Evolutionary conservation across 805 yeast species (phyloP).

Genomic region (Saccharomycopsis fermentans): DNA sequence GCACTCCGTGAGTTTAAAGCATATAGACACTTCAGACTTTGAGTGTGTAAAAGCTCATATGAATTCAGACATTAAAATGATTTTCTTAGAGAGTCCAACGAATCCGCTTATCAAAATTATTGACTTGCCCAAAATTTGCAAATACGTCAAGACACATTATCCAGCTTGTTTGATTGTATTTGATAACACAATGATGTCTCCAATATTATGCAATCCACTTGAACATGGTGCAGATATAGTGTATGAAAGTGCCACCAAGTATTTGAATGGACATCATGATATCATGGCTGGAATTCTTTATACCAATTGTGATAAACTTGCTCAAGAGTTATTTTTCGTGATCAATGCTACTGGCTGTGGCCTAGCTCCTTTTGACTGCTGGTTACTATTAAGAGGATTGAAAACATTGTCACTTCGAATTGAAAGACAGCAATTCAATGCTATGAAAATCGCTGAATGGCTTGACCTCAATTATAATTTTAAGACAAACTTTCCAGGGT

Average conservation of each 20-base stretch:
- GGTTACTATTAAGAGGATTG: constrained; percentile 82
- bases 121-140: constrained; percentile 61
- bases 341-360: constrained; percentile 91
- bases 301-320: constrained; percentile 49
- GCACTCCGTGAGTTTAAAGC: constrained; percentile 56
- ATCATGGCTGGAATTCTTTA: constrained; percentile 93
- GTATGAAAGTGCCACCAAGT: constrained; percentile 90
- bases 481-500: constrained; percentile 74
- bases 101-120: constrained; percentile 86
- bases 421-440: constrained; percentile 80
- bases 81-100: constrained; percentile 85
- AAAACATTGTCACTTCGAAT: constrained; percentile 80
- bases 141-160: constrained; percentile 53
- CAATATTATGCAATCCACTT: constrained; percentile 73
- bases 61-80: constrained; percentile 53
- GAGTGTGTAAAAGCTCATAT: constrained; percentile 49
- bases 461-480: constrained; percentile 53
- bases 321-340: constrained; percentile 60
- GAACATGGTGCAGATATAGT: constrained; percentile 84
- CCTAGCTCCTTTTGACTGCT: constrained; percentile 82
- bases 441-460: constrained; percentile 65
- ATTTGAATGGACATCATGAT: constrained; percentile 90
- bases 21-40: constrained; percentile 73
- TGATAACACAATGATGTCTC: constrained; percentile 97
- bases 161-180: constrained; percentile 70